Conservation (phyloP, 345 rosid species). For the Carallia pectinifolia region DNA sequence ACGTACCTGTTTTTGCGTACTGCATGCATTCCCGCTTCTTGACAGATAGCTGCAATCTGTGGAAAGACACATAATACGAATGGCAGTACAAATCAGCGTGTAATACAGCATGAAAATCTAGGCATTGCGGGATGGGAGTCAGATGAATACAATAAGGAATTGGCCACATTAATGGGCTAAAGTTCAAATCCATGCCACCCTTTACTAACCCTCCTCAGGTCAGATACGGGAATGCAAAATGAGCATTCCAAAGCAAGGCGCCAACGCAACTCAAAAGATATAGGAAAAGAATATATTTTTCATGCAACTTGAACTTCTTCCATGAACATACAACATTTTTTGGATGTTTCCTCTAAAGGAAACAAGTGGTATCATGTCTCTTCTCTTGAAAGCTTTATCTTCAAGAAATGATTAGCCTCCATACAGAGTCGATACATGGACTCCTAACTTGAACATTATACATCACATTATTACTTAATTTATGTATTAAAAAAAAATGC, state of each 20-base stretch:
- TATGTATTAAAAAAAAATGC: not conserved
- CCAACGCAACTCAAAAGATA: too few species aligned
- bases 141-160: not conserved
- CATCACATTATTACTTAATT: not conserved
- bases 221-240: too few species aligned
- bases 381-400: too few species aligned
- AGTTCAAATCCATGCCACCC: not conserved
- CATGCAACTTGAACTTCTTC: too few species aligned
- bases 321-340: too few species aligned
- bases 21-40: conserved; percentile 99
- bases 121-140: not conserved
- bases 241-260: not conserved
- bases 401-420: too few species aligned
- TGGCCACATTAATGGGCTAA: not conserved
- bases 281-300: too few species aligned
- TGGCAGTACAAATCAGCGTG: not conserved
- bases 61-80: not conserved
- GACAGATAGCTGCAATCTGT: conserved; percentile 97
- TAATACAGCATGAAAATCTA: not conserved
- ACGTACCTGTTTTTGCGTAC: conserved; percentile 97
- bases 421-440: too few species aligned
- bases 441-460: too few species aligned
- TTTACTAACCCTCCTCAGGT: not conserved
- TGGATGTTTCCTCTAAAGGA: too few species aligned
- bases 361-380: too few species aligned